Evolutionary conservation across 768 basidiomycete species (phyloP).

Genomic region (Xerocomellus dryophilus): DNA sequence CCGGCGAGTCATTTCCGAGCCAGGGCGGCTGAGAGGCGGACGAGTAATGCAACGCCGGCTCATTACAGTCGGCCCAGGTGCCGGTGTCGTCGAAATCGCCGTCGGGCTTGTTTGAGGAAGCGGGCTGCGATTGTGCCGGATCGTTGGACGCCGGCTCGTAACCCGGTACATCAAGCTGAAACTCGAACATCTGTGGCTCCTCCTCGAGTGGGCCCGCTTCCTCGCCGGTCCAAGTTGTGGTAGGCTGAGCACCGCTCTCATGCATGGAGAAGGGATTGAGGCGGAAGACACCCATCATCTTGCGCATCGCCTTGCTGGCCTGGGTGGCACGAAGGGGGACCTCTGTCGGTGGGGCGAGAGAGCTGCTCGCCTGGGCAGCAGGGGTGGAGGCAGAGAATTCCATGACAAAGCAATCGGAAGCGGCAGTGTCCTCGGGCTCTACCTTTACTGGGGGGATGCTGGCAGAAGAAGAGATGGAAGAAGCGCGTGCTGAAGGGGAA

Average conservation of each 20-base stretch:
- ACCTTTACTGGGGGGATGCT: constrained; percentile 31
- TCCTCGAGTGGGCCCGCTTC: constrained; percentile 59
- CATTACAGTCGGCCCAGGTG: constrained; percentile 26
- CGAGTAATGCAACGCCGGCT: constrained; percentile 19
- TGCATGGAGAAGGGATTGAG: constrained; percentile 76
- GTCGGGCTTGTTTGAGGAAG: constrained; percentile 9
- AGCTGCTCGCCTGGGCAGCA: constrained; percentile 34
- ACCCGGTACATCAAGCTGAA: constrained; percentile 48
- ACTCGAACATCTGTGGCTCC: constrained; percentile 62
- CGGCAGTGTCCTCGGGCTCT: constrained; percentile 28
- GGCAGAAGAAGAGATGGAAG: constrained; percentile 32
- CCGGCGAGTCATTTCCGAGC: constrained; percentile 29
- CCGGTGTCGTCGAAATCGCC: constrained; percentile 16
- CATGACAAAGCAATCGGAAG: constrained; percentile 35
- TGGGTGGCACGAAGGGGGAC: constrained; percentile 77
- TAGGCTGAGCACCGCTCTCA: constrained; percentile 42
- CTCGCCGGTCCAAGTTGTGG: constrained; percentile 44
- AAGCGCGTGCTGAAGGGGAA: constrained; percentile 35
- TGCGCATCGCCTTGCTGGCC: constrained; percentile 65
- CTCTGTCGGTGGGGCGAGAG: constrained; percentile 54
- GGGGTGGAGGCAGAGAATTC: constrained; percentile 30
- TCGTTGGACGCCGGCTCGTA: constrained; percentile 23
- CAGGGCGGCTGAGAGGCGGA: constrained; percentile 24
- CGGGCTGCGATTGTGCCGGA: constrained; percentile 14
- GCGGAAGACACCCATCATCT: constrained; percentile 76